Conservation (phyloP, 768 basidiomycete species). For the Pleurotus tuber-regium region DNA sequence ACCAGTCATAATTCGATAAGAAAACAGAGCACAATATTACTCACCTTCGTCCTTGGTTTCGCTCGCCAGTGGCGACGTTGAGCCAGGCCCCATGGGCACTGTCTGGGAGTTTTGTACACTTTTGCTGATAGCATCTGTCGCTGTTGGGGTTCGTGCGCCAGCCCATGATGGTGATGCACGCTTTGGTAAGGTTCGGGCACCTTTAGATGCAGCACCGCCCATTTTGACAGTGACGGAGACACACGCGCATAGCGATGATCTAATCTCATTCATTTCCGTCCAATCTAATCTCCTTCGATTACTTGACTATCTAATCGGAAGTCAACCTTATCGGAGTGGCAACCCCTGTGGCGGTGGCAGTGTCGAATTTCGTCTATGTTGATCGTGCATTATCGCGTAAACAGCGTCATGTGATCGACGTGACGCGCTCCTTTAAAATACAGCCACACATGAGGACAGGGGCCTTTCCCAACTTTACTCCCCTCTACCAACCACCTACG, state of each 20-base stretch:
- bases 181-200: slow-evolving; percentile 52
- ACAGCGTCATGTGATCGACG: neutral
- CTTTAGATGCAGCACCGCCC: slow-evolving; percentile 65
- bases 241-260: slow-evolving; percentile 45
- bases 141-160: slow-evolving; percentile 36
- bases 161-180: slow-evolving; percentile 45
- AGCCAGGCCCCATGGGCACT: too few species aligned
- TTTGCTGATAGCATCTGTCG: slow-evolving; percentile 15
- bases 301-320: neutral
- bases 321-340: neutral
- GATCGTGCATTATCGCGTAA: neutral
- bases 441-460: neutral
- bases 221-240: slow-evolving; percentile 38
- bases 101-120: too few species aligned
- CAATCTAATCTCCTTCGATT: neutral
- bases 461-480: slow-evolving; percentile 1
- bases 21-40: too few species aligned
- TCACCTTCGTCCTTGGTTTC: slow-evolving; percentile 52
- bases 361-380: slow-evolving; percentile 4
- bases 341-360: slow-evolving; percentile 10
- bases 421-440: slow-evolving; percentile 5
- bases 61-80: slow-evolving; percentile 36
- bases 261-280: slow-evolving; percentile 58
- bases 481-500: neutral
- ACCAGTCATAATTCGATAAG: too few species aligned